Base-by-base conservation (phyloP, 768 basidiomycete species). In the Xanthoconium purpureum region DNA sequence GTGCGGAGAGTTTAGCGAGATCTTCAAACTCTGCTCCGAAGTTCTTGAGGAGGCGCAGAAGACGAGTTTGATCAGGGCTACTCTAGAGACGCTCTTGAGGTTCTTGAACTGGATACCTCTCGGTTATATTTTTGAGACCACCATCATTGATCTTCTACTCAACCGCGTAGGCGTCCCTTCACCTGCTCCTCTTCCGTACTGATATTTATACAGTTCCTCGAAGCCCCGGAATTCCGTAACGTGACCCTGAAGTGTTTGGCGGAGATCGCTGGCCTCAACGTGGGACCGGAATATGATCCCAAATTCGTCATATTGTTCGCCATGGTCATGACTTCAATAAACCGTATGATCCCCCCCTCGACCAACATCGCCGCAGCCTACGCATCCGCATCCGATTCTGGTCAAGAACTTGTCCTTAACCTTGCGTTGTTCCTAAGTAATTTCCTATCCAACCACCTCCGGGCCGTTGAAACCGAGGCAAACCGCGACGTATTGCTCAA, bases 21-120 rank as follows among this genome's bases (percentile, higher is more conserved):
- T 99, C 73, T 99, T 98, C 84, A 92, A 92, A 65, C 82, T 99
- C 18, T 98, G 97, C 71, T 89, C 89, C 57, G 95, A 98, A 73
- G 94, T 99, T 28, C 79, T 99, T 37, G 94, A 94, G 68, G 94
- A 96, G 71, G 95, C 96, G n/a, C 88, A 91, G 68, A 98, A 98
- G 77, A 83, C 93, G 7, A 93, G 91, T 17, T 74, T 99, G 56
- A 95, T 98, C 78, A 94, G 84, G 72, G 91, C 89, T 15, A 98
- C 96, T 3, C 77, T 99, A 60, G 96, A 98, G 73, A 98, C 97
- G 0, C 78, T 99, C 17, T 79, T 98, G 59, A 82, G 94, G 52
- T 99, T 99, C 81, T 76, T 99, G 65, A 98, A 98, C 72, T 98
- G 97, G 97, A 99, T 99, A 66, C 97, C 97, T 47, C 78, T 99